Evolutionary conservation across 225 moss, liverwort and hornwort species (phyloP), one percentile per base, ranked within the genome.

Genomic region (Pseudoscleropodium purum): DNA sequence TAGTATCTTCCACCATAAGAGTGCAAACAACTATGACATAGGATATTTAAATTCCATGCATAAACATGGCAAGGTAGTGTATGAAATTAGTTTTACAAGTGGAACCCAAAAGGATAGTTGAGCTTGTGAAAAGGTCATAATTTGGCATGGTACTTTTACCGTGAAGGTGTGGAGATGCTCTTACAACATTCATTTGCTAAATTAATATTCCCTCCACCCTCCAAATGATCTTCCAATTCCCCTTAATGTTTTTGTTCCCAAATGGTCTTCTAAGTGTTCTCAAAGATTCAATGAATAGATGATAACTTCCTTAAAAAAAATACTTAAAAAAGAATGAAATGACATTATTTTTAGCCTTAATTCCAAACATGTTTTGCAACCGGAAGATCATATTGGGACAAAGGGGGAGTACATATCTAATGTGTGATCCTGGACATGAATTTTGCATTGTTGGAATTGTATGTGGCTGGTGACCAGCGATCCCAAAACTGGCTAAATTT

Each of bases 201-300:
- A n/a, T 0, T 31, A 31, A 1, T 2, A 74, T 4, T 24, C 14
- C 14, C 29, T 8, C 20, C 16, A 1, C 3, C 45, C 10, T 0
- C 16, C 6, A 47, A 47, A 47, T 47, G 10, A 41, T 74, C 9
- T 29, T 74, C 10, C 0, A 18, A 0, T 45, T 17, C 6, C 6
- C 10, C 3, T 27, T 9, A 5, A 10, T 30, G 45, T 9, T 74
- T 29, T 45, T 45, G 74, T 43, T 10, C 6, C 10, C 10, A 43
- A 30, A 30, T 27, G 1, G 31, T 49, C 19, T 47, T 11, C 3
- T 1, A 1, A n/a, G n/a, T n/a, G n/a, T 47, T 47, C 47, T 47
- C 18, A 4, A 75, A 75, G 47, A 49, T 49, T 75, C 11, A 19
- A 2, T 29, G 9, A 31, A 30, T 74, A 30, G 5, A 45, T 18